Base-by-base conservation (phyloP, 257 asterid species). In the Solanum neorickii region DNA sequence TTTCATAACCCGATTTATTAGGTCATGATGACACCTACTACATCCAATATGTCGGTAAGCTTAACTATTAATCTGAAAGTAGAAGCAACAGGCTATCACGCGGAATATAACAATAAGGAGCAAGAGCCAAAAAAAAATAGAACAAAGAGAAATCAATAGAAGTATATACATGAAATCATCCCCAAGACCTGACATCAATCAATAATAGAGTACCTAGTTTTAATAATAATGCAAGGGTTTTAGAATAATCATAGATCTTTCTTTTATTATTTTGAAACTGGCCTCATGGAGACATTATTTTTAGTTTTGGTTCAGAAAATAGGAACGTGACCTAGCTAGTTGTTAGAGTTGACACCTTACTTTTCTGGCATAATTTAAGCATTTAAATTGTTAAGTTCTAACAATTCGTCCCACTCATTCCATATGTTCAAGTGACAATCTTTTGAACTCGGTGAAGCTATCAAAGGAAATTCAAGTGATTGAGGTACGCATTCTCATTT, bases 51-150 rank as follows among this genome's bases (percentile, higher is more conserved):
- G 12, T 0, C 20, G 65, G 65, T 56, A 56, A 56, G 25, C 65
- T 20, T 18, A 20, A 56, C 12, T 7, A 0, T 3, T 56, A 7
- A 11, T 5, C 25, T 0, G 2, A 1, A 56, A 56, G 12, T 0
- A 56, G 12, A 56, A 20, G 25, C 12, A 56, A 56, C 1, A 20
- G 0, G 25, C 65, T 56, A 56, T 20, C 65, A 56, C 12, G 25
- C 0, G 2, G 1, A 56, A 56, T 25, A 7, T 56, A 20, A 56
- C 25, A 56, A 56, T 56, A 56, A 18, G 25, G 65, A 56, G 25
- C 25, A 56, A 20, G 1, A 56, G 1, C 65, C 2, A 59, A 20
- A 59, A 20, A 56, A 20, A 59, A 59, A 7, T 12, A 10, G 66
- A 59, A 59, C 12, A 8, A 20, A 20, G 25, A 59, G 66, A 0